These are phyloP conservation scores for Scleromitrula shiraiana DNA, from an alignment of 2,329 filamentous ascomycete genomes.

Conservation along the genomic window DNA sequence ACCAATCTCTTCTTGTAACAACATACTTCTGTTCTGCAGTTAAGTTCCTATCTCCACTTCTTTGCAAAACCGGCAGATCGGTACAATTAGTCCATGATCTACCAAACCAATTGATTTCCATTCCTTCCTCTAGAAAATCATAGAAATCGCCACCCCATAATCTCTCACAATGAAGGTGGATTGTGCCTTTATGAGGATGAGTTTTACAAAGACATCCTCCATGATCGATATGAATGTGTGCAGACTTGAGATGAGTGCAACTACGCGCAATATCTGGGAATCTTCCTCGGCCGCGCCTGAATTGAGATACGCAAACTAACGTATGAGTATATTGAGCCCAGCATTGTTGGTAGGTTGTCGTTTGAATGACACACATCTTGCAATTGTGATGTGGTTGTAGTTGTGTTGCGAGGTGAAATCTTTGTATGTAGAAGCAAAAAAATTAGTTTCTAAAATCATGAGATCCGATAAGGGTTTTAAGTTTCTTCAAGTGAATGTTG, in stretches of 20 bases:
- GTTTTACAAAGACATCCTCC: constrained; percentile 1
- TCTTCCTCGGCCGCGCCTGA: neutral
- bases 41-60: neutral
- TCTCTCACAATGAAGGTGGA: neutral
- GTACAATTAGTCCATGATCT: constrained; percentile 5
- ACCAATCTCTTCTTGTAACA: neutral
- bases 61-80: neutral
- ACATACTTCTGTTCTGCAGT: neutral
- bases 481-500: no score
- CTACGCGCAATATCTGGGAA: neutral
- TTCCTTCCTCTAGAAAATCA: neutral
- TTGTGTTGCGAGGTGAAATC: no score
- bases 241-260: neutral
- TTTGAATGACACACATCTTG: constrained; percentile 1
- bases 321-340: constrained; percentile 2
- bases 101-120: neutral
- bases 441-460: no score
- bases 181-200: neutral
- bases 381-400: neutral
- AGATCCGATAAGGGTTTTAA: no score
- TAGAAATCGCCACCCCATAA: constrained; percentile 5
- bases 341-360: neutral
- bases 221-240: neutral
- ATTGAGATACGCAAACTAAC: neutral
- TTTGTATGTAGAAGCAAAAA: neutral